Evolutionary conservation across 192 early-diverging fungal species (phyloP).

Genomic region (Coemansia erecta): DNA sequence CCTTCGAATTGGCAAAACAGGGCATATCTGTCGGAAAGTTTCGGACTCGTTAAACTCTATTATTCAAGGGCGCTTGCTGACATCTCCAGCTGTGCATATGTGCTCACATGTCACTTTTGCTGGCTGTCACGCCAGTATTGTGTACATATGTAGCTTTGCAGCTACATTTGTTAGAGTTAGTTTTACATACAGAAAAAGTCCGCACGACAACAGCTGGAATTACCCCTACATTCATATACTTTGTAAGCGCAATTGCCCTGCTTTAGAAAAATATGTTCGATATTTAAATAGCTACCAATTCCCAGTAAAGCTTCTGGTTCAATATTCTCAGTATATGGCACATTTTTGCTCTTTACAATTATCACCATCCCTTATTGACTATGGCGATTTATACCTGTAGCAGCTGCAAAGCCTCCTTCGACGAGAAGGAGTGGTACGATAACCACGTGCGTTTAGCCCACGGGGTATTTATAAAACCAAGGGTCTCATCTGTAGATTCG

Average conservation of each 20-base stretch:
- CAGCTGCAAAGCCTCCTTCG: slow-evolving; percentile 18
- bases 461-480: slow-evolving; percentile 2
- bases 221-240: too few species aligned
- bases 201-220: not conserved
- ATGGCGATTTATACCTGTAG: slow-evolving; percentile 30
- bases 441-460: slow-evolving; percentile 21
- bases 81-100: too few species aligned
- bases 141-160: not conserved
- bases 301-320: too few species aligned
- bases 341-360: too few species aligned
- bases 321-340: too few species aligned
- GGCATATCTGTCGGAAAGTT: not conserved
- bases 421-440: slow-evolving; percentile 32
- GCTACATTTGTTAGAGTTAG: not conserved
- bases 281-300: too few species aligned
- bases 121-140: too few species aligned
- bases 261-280: too few species aligned
- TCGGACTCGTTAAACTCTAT: too few species aligned
- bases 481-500: slow-evolving; percentile 4
- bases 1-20: not conserved
- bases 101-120: too few species aligned
- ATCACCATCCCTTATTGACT: not conserved
- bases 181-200: not conserved
- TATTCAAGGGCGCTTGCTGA: too few species aligned
- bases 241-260: too few species aligned